Percentiles rank a stretch among this genome's conserved stretches.
Evolutionary conservation across 148 eudicot species (phyloP).

Genomic region (Bassia scoparia): DNA sequence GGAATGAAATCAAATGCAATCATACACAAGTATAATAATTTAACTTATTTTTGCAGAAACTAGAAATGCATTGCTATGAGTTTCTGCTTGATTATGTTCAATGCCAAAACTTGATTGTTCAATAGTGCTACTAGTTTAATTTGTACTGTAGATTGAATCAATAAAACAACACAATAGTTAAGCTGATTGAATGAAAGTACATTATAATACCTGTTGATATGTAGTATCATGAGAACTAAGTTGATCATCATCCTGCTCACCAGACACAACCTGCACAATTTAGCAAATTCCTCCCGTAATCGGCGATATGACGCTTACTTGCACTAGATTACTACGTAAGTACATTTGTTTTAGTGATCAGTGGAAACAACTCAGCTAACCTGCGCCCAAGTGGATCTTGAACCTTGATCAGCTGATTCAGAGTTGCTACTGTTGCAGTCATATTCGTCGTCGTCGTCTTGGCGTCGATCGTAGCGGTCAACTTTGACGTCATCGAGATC

Average conservation of each 20-base stretch:
- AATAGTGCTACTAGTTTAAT: too few relatives aligned
- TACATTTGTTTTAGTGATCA: too few relatives aligned
- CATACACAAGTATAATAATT: too few relatives aligned
- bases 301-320: not conserved
- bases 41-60: too few relatives aligned
- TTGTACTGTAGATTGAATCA: too few relatives aligned
- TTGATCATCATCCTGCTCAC: constrained; percentile 23
- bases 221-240: constrained; percentile 11
- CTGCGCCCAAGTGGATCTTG: constrained; percentile 90
- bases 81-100: too few relatives aligned
- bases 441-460: constrained; percentile 26
- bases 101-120: too few relatives aligned
- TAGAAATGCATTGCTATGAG: too few relatives aligned
- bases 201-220: constrained; percentile 41
- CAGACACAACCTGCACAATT: constrained; percentile 69
- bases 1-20: too few relatives aligned
- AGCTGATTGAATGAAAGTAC: not conserved
- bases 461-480: constrained; percentile 22
- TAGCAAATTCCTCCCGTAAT: not conserved
- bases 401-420: constrained; percentile 44
- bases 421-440: not conserved
- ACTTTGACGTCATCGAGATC: constrained; percentile 60
- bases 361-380: constrained; percentile 28
- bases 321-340: too few relatives aligned
- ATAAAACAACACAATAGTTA: too few relatives aligned